A percentile compares a stretch with the other conserved stretches of the same genome.
Conservation (phyloP, 768 basidiomycete genomes). For the Porpolomopsis calyptriformis region DNA sequence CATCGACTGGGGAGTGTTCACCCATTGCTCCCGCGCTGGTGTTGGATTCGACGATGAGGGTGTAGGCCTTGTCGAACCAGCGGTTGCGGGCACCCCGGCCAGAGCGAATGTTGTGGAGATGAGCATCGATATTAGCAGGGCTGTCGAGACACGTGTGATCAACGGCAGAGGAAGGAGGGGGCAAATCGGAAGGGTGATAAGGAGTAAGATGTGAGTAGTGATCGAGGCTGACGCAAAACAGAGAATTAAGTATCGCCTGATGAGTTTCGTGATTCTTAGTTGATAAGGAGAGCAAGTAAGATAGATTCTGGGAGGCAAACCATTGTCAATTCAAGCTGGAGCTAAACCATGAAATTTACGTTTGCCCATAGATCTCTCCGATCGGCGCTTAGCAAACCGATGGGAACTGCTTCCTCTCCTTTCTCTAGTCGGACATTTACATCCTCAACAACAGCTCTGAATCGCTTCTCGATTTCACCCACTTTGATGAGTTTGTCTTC, state of each 20-base stretch:
- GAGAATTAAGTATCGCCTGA: constrained; percentile 55
- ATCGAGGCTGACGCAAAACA: constrained; percentile 78
- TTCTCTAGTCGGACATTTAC: constrained; percentile 37
- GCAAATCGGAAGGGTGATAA: constrained; percentile 18
- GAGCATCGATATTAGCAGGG: constrained; percentile 43
- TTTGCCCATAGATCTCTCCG: constrained; percentile 73
- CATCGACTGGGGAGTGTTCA: constrained; percentile 87
- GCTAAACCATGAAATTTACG: constrained; percentile 29
- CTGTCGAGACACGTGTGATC: constrained; percentile 26
- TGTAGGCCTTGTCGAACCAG: constrained; percentile 84
- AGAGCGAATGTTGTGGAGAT: constrained; percentile 63
- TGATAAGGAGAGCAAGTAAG: constrained; percentile 56
- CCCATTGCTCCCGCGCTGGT: constrained; percentile 80
- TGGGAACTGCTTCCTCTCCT: constrained; percentile 47
- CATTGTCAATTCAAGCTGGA: background rate
- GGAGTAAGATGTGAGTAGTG: constrained; percentile 42
- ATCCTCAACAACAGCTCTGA: constrained; percentile 44
- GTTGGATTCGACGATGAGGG: constrained; percentile 74
- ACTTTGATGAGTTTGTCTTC: constrained; percentile 27
- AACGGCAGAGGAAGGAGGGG: constrained; percentile 12
- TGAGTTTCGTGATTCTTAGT: constrained; percentile 51
- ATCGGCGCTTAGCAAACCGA: constrained; percentile 72
- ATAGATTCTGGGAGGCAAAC: constrained; percentile 47
- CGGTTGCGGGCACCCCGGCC: constrained; percentile 63
- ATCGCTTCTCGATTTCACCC: constrained; percentile 31